Evolutionary conservation across 805 yeast genomes (phyloP).

Genomic region (Brettanomyces custersianus): DNA sequence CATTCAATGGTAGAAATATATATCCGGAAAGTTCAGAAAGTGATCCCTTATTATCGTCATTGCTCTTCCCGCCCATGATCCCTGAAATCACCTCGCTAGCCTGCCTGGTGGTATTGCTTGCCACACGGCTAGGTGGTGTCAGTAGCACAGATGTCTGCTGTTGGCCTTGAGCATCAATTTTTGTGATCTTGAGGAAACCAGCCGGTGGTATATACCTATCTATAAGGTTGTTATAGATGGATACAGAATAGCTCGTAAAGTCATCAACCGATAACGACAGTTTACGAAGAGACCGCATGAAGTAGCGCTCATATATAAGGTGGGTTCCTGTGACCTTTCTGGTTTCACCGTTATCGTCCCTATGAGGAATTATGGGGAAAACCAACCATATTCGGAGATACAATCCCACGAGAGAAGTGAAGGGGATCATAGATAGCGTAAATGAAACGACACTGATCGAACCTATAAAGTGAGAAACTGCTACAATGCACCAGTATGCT

Average conservation of each 20-base stretch:
- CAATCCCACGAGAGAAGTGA: constrained; percentile 40
- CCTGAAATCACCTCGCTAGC: background rate
- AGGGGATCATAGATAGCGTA: constrained; percentile 43
- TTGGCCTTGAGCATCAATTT: background rate
- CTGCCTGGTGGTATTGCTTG: background rate
- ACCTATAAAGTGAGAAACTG: constrained; percentile 20
- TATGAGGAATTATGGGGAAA: constrained; percentile 28
- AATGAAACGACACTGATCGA: constrained; percentile 23
- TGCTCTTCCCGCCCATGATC: background rate
- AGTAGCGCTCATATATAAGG: constrained; percentile 8
- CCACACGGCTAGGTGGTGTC: background rate
- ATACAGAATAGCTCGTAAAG: background rate
- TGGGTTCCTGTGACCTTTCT: constrained; percentile 7
- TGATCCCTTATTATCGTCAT: background rate
- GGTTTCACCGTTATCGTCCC: background rate
- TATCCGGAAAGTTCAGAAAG: background rate
- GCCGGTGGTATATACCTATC: background rate
- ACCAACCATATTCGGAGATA: constrained; percentile 54
- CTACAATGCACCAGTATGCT: constrained; percentile 60
- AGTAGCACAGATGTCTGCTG: no score
- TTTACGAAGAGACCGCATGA: constrained; percentile 4
- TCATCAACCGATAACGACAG: background rate
- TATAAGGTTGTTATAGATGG: background rate
- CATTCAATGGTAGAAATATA: background rate
- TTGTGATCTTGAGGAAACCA: constrained; percentile 1